These are phyloP conservation scores for Stephanodiscus minutulus DNA, from an alignment of 108 stramenopile species.

Conservation along the genomic window DNA sequence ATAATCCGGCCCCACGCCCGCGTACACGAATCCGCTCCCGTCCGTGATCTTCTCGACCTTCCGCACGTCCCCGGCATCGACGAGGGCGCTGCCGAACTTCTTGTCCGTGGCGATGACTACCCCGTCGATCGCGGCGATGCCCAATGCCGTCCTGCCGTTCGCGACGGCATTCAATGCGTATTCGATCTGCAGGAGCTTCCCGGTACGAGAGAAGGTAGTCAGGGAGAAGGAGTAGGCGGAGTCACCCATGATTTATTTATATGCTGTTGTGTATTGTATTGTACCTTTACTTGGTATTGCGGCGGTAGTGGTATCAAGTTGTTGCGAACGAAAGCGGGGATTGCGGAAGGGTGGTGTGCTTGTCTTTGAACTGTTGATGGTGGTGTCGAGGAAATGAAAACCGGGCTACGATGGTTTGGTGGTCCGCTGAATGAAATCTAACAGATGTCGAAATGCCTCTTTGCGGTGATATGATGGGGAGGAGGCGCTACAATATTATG, in stretches of 20 bases:
- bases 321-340: too few species aligned
- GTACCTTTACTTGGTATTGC: too few species aligned
- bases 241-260: constrained; percentile 87
- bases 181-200: constrained; percentile 99
- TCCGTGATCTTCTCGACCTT: constrained; percentile 94
- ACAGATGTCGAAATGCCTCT: too few species aligned
- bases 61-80: constrained; percentile 84
- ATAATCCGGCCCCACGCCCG: constrained; percentile 99
- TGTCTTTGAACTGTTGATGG: too few species aligned
- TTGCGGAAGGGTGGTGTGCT: too few species aligned
- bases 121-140: constrained; percentile 97
- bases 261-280: not conserved
- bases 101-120: constrained; percentile 99
- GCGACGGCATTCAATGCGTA: constrained; percentile 98
- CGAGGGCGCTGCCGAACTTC: constrained; percentile 87
- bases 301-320: too few species aligned
- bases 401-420: too few species aligned
- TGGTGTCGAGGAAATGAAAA: too few species aligned
- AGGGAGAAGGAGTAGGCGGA: constrained; percentile 97
- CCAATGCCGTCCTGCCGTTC: constrained; percentile 95
- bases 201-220: constrained; percentile 97
- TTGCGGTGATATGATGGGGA: too few species aligned
- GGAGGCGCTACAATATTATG: too few species aligned
- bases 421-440: too few species aligned
- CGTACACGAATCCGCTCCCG: constrained; percentile 91